A percentile compares a stretch with the other conserved stretches of the same genome.
Conservation (phyloP, 1,284 basidiomycete genomes). For the Coniferiporia weirii region DNA sequence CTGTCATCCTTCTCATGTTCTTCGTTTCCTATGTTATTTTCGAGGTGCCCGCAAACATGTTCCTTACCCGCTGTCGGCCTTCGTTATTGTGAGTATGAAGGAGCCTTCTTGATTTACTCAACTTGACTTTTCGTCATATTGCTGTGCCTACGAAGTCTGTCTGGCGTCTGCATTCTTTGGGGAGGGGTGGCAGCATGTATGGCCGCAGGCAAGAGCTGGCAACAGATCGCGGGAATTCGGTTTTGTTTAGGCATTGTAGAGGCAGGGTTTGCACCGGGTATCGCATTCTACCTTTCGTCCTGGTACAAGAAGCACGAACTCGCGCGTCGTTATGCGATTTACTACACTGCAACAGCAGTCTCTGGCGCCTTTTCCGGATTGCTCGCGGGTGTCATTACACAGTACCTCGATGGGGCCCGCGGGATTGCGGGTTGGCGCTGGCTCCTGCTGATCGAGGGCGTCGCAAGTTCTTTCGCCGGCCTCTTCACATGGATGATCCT, state of each 20-base stretch:
- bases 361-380: slow-evolving; percentile 50
- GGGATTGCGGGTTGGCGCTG: slow-evolving; percentile 58
- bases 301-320: slow-evolving; percentile 23
- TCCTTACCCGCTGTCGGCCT: slow-evolving; percentile 15
- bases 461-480: slow-evolving; percentile 51
- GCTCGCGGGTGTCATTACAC: slow-evolving; percentile 46
- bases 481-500: slow-evolving; percentile 31
- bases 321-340: slow-evolving; percentile 22
- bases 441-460: slow-evolving; percentile 51
- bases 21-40: slow-evolving; percentile 12
- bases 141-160: slow-evolving; percentile 16
- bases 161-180: slow-evolving; percentile 21
- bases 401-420: slow-evolving; percentile 47
- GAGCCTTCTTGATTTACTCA: too few relatives aligned
- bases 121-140: background rate
- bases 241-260: slow-evolving; percentile 42
- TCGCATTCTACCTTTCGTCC: slow-evolving; percentile 62
- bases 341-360: slow-evolving; percentile 45
- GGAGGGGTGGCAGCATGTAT: slow-evolving; percentile 23
- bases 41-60: slow-evolving; percentile 3
- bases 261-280: slow-evolving; percentile 59
- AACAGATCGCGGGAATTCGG: slow-evolving; percentile 19
- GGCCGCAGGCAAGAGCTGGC: slow-evolving; percentile 21
- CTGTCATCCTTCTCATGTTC: slow-evolving; percentile 20
- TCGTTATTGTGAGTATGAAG: background rate